phyloP scores from a whole-genome alignment of 73 alveolate genomes.

The Paramecium bursaria region DNA sequence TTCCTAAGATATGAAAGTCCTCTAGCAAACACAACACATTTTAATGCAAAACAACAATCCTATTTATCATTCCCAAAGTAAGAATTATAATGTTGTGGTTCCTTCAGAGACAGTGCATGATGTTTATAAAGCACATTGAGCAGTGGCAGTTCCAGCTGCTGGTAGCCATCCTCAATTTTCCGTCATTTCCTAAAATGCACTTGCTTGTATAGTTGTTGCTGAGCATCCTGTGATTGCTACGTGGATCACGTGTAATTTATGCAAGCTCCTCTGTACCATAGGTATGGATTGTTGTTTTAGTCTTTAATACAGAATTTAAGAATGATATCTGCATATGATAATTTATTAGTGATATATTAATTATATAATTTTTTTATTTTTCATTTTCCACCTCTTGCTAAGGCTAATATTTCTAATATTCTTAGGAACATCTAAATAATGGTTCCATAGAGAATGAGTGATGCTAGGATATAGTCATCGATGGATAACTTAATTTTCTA shows the following conservation, averaged over 20 bases:
- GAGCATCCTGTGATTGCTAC: background rate
- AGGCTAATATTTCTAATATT: slow-evolving; percentile 1
- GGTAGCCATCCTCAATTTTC: slow-evolving; percentile 6
- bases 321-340: no score
- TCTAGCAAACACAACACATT: background rate
- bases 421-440: slow-evolving; percentile 11
- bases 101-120: background rate
- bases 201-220: background rate
- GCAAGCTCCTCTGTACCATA: background rate
- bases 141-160: background rate
- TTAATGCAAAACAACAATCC: background rate
- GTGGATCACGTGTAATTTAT: background rate
- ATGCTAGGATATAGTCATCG: slow-evolving; percentile 35
- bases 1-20: background rate
- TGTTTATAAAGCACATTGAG: background rate
- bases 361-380: no score
- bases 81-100: background rate
- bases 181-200: background rate
- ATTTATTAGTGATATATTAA: no score
- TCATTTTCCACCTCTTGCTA: slow-evolving; percentile 24
- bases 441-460: slow-evolving; percentile 1
- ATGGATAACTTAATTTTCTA: slow-evolving; percentile 15
- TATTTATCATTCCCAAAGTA: no score
- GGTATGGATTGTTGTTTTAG: background rate
- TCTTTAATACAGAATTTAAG: slow-evolving; percentile 18